Evolutionary conservation across 2,329 filamentous ascomycete species (phyloP), one percentile per base, ranked within the genome.

Genomic region (Phialocephala sp.): DNA sequence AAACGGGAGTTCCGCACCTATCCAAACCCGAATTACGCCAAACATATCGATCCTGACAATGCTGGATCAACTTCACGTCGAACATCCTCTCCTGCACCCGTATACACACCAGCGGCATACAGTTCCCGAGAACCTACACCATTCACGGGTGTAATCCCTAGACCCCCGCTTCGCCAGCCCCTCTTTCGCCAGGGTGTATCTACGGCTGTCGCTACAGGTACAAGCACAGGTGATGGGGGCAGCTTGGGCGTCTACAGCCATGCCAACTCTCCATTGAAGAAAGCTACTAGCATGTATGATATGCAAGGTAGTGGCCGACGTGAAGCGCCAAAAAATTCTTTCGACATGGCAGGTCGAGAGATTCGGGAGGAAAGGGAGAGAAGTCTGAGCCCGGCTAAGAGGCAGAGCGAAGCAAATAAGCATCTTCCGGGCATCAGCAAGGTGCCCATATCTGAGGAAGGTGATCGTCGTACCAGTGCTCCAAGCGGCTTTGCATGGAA

Each of bases 181-280:
- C 81, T 87, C 64, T 84, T 83, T 72, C 78, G 82, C 52, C 79
- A 81, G 37, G 80, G 79, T 18, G 72, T 79, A 15, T 67, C 72
- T n/a, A 70, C 75, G 8, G 73, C 74, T 24, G 58, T 69, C 12
- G 71, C 71, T n/a, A 71, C 70, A 37, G 64, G 69, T 20, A 69
- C 71, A 39, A 71, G 59, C 35, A 68, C 69, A 12, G 83, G 86
- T 11, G 88, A 90, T 75, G 93, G 93, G 18, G 93, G 94, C 2
- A 94, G 85, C 75, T 81, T 97, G 59, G 93, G 94, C 15, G 84
- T 96, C 0, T 93, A 89, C 77, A 90, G 85, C 6, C 92, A 97
- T 76, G 88, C 89, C 6, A 91, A 89, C 47, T 97, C 92, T 12
- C 94, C 94, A 0, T 78, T 98, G 14, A 90, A 93, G 73, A 97